These are phyloP conservation scores for Gymnopilus junonius DNA, from an alignment of 768 basidiomycete species.

Conservation along the genomic window DNA sequence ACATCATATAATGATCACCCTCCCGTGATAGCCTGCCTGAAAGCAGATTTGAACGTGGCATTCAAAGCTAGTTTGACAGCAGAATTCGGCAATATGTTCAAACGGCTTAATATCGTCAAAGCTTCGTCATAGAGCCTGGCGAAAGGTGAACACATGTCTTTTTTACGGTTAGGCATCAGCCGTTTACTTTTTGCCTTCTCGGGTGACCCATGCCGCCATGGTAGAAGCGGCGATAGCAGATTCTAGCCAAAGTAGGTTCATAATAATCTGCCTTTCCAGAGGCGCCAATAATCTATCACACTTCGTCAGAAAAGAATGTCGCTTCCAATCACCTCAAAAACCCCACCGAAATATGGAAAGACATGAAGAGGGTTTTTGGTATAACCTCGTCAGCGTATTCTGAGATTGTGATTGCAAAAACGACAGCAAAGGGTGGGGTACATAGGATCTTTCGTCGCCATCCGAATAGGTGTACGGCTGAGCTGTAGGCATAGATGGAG, in stretches of 20 bases:
- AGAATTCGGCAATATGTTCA: slow-evolving; percentile 72
- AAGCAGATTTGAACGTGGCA: slow-evolving; percentile 73
- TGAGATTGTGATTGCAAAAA: slow-evolving; percentile 85
- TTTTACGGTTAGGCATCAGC: slow-evolving; percentile 17
- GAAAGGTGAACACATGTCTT: slow-evolving; percentile 18
- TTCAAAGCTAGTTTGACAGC: slow-evolving; percentile 70
- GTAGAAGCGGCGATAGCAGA: slow-evolving; percentile 65
- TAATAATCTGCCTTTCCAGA: slow-evolving; percentile 82
- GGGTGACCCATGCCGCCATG: slow-evolving; percentile 78
- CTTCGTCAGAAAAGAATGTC: slow-evolving; percentile 23
- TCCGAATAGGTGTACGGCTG: slow-evolving; percentile 33
- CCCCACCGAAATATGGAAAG: slow-evolving; percentile 86
- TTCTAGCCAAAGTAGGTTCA: slow-evolving; percentile 91
- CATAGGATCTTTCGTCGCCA: slow-evolving; percentile 29
- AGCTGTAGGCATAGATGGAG: slow-evolving; percentile 27
- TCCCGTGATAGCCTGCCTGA: slow-evolving; percentile 86
- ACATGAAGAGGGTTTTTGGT: slow-evolving; percentile 86
- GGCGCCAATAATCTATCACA: slow-evolving; percentile 69
- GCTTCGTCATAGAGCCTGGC: slow-evolving; percentile 75
- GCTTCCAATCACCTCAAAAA: slow-evolving; percentile 13
- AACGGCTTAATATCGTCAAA: slow-evolving; percentile 59
- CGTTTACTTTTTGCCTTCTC: slow-evolving; percentile 70
- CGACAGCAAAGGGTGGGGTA: slow-evolving; percentile 70
- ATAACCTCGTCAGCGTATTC: slow-evolving; percentile 76
- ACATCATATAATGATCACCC: slow-evolving; percentile 54